A percentile compares a stretch with the other conserved stretches of the same genome.
Evolutionary conservation across 139 green algal genomes (phyloP).

Genomic region (Gonium pectorale): DNA sequence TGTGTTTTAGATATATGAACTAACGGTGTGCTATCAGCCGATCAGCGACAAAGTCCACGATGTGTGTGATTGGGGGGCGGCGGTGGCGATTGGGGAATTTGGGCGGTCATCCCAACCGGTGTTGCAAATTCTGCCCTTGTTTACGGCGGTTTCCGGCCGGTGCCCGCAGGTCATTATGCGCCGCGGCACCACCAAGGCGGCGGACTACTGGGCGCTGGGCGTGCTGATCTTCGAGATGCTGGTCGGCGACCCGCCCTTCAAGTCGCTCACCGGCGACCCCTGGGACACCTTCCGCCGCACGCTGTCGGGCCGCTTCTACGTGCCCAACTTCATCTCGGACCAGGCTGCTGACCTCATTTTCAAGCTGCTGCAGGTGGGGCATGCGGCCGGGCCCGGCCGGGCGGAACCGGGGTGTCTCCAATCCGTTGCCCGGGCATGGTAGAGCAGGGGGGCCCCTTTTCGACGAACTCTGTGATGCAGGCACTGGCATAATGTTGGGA

Average conservation of each 20-base stretch:
- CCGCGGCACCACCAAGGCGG: constrained; percentile 76
- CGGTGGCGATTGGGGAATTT: too few relatives aligned
- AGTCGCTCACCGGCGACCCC: constrained; percentile 71
- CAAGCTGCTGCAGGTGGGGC: constrained; percentile 76
- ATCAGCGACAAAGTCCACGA: too few relatives aligned
- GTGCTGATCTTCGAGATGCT: constrained; percentile 92
- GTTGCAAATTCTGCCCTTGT: not conserved
- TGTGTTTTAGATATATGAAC: too few relatives aligned
- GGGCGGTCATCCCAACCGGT: too few relatives aligned
- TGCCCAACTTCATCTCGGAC: constrained; percentile 81
- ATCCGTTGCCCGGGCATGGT: too few relatives aligned
- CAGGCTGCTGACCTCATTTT: constrained; percentile 82
- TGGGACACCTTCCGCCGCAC: constrained; percentile 85
- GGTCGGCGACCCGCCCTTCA: constrained; percentile 83
- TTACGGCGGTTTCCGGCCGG: not conserved
- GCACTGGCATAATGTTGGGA: too few relatives aligned
- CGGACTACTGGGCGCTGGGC: constrained; percentile 88
- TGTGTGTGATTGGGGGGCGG: too few relatives aligned
- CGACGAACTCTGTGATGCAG: too few relatives aligned
- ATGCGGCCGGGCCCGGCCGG: too few relatives aligned
- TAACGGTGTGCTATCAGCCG: too few relatives aligned
- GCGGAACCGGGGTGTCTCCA: too few relatives aligned
- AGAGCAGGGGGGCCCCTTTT: too few relatives aligned
- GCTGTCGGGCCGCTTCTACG: constrained; percentile 79
- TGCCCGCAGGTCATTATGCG: constrained; percentile 81